Conservation (phyloP, 192 early-diverging fungal species). For the Mortierella hygrophila region DNA sequence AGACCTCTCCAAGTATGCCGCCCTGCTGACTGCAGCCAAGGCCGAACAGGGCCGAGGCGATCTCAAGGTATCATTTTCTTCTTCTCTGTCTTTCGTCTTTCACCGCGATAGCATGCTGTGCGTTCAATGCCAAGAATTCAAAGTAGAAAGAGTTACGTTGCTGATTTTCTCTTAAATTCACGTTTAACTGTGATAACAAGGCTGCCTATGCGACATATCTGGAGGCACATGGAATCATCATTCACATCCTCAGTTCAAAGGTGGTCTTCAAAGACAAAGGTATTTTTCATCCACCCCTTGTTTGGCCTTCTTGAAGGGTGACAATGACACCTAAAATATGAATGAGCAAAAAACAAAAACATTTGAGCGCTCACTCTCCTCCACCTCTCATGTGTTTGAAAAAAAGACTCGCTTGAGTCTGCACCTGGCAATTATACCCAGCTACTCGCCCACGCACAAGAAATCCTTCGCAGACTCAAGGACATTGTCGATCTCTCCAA, state of each 20-base stretch:
- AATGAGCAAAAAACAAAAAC: background rate
- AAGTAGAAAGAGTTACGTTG: background rate
- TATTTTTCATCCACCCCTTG: background rate
- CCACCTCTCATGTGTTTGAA: background rate
- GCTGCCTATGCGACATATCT: constrained; percentile 34
- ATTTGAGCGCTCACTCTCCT: background rate
- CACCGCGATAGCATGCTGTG: too few relatives aligned
- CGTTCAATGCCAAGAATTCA: background rate
- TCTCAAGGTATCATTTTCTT: constrained; percentile 21
- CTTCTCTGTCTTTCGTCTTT: background rate
- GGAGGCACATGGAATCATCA: constrained; percentile 27
- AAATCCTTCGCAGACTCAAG: constrained; percentile 43
- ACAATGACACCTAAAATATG: background rate
- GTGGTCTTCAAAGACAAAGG: constrained; percentile 40
- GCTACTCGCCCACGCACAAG: constrained; percentile 42
- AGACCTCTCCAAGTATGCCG: constrained; percentile 20
- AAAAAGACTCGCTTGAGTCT: constrained; percentile 26
- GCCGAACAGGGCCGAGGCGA: constrained; percentile 32
- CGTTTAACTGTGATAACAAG: background rate
- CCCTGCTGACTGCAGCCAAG: constrained; percentile 36
- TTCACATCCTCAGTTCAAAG: constrained; percentile 25
- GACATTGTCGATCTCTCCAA: constrained; percentile 39
- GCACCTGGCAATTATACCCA: constrained; percentile 39
- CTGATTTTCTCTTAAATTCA: background rate
- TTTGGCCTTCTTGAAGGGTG: background rate